Evolutionary conservation across 805 yeast genomes (phyloP).

Genomic region (Maudiozyma turicensis): DNA sequence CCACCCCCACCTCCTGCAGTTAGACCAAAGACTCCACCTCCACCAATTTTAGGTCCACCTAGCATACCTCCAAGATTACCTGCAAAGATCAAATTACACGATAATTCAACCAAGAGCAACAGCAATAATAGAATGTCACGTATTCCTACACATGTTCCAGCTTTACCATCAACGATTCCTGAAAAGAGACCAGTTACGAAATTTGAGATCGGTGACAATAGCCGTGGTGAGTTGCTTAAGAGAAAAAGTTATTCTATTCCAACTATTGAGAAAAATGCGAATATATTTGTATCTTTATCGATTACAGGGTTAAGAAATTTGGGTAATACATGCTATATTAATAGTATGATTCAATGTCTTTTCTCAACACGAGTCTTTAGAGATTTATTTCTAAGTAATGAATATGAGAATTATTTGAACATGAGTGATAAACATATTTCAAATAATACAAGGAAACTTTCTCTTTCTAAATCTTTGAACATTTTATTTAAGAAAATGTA

Average conservation of each 20-base stretch:
- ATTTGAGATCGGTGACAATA: not conserved
- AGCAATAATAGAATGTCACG: not conserved
- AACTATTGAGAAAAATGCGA: conserved; percentile 30
- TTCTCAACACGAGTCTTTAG: conserved; percentile 46
- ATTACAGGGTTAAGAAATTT: conserved; percentile 56
- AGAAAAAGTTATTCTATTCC: conserved; percentile 24
- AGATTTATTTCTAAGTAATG: conserved; percentile 37
- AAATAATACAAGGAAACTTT: conserved; percentile 1
- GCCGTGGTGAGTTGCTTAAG: not conserved
- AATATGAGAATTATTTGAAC: conserved; percentile 34
- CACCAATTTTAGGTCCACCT: not conserved
- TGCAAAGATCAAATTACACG: conserved; percentile 1
- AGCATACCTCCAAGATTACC: conserved; percentile 3
- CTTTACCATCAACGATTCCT: not conserved
- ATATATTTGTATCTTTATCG: conserved; percentile 35
- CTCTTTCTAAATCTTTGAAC: conserved; percentile 39
- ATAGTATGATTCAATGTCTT: conserved; percentile 61
- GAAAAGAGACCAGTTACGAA: not conserved
- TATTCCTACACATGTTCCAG: conserved; percentile 15
- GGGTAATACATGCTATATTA: conserved; percentile 71
- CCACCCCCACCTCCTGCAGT: conserved; percentile 25
- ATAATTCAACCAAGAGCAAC: not conserved
- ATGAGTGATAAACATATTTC: conserved; percentile 14
- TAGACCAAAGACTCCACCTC: conserved; percentile 2
- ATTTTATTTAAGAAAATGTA: conserved; percentile 49